phyloP scores from a whole-genome alignment of 1,284 basidiomycete species.

The Cryptococcus sp. region DNA sequence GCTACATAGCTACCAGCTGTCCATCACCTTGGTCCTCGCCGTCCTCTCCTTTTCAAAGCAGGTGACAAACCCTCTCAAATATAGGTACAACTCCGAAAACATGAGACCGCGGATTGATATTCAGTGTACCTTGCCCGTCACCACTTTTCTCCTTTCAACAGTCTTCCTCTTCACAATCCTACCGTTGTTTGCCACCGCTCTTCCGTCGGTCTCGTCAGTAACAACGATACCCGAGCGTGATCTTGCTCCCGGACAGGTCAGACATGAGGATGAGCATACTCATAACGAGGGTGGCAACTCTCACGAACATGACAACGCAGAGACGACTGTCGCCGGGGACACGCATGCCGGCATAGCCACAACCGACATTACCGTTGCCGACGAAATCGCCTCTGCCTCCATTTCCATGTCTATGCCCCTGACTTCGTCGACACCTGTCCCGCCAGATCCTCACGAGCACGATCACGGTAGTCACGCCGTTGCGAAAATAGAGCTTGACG shows the following conservation, averaged over 20 bases:
- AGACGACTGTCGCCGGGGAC: background rate
- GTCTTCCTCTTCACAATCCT: conserved; percentile 15
- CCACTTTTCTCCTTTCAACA: conserved; percentile 21
- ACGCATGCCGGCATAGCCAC: conserved; percentile 1
- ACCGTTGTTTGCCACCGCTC: conserved; percentile 8
- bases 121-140: conserved; percentile 18
- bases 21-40: no score
- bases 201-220: background rate
- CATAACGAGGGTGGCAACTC: conserved; percentile 5
- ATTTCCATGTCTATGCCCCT: background rate
- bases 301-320: conserved; percentile 2
- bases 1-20: no score
- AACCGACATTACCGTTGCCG: background rate
- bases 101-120: no score
- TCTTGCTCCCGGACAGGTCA: conserved; percentile 9
- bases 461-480: conserved; percentile 11
- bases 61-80: no score
- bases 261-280: conserved; percentile 1
- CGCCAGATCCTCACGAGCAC: background rate
- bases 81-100: no score
- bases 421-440: conserved; percentile 6
- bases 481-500: conserved; percentile 35
- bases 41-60: no score
- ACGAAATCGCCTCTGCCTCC: background rate
- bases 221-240: background rate